phyloP scores from a whole-genome alignment of 139 green algal genomes.

The Chloropicon primus region DNA sequence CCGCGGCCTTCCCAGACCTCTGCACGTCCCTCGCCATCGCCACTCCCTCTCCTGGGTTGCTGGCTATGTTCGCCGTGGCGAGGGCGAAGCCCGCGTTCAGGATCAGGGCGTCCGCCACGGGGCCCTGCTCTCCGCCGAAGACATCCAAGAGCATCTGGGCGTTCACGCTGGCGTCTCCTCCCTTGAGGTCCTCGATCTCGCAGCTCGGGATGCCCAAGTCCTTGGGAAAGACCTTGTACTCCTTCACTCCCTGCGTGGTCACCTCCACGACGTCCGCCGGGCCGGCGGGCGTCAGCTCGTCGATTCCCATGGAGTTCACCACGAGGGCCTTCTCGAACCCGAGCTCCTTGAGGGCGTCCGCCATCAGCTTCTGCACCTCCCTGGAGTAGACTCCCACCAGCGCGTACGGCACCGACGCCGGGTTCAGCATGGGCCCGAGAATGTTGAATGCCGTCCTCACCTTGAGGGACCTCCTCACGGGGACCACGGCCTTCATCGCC shows the following conservation, averaged over 20 bases:
- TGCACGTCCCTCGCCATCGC: slow-evolving; percentile 71
- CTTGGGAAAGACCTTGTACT: slow-evolving; percentile 27
- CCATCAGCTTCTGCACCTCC: slow-evolving; percentile 66
- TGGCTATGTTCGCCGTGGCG: slow-evolving; percentile 51
- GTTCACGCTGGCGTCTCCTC: slow-evolving; percentile 78
- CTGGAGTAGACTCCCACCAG: slow-evolving; percentile 86
- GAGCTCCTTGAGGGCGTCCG: slow-evolving; percentile 33
- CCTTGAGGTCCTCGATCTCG: slow-evolving; percentile 74
- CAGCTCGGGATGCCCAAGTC: slow-evolving; percentile 84
- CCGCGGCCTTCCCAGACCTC: slow-evolving; percentile 13
- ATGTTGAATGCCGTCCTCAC: slow-evolving; percentile 86
- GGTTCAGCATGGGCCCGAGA: slow-evolving; percentile 94
- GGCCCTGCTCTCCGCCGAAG: slow-evolving; percentile 63
- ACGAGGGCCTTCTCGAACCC: slow-evolving; percentile 78
- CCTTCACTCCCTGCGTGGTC: slow-evolving; percentile 19
- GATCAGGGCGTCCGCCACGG: slow-evolving; percentile 83
- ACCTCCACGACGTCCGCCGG: slow-evolving; percentile 83
- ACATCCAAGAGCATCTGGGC: slow-evolving; percentile 68
- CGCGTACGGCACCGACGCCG: slow-evolving; percentile 61
- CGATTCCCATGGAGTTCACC: slow-evolving; percentile 85
- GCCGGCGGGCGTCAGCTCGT: slow-evolving; percentile 94
- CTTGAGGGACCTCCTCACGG: slow-evolving; percentile 60
- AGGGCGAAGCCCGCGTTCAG: slow-evolving; percentile 83
- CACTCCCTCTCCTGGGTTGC: slow-evolving; percentile 63
- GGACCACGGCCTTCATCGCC: slow-evolving; percentile 44